These are phyloP conservation scores for Fusarium nelsonii DNA, from an alignment of 2,329 filamentous ascomycete species.

Conservation along the genomic window DNA sequence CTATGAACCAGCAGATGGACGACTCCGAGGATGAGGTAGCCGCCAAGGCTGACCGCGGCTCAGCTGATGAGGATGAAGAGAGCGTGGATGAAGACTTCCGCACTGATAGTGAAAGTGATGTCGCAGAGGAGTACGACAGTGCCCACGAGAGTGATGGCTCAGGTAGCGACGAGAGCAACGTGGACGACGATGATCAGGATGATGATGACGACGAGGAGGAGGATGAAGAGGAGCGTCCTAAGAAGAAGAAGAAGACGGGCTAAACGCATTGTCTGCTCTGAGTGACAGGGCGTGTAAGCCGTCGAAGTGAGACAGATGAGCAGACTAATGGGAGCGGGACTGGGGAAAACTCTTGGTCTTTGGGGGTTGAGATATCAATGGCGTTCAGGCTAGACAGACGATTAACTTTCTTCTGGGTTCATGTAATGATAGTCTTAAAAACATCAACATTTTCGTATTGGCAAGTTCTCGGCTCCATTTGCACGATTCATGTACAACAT, in stretches of 20 bases:
- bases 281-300: neutral
- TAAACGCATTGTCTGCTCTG: slow-evolving; percentile 24
- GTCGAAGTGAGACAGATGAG: slow-evolving; percentile 5
- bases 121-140: slow-evolving; percentile 95
- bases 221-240: slow-evolving; percentile 60
- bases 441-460: slow-evolving; percentile 5
- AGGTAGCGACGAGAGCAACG: slow-evolving; percentile 68
- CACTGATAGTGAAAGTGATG: slow-evolving; percentile 91
- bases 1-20: slow-evolving; percentile 85
- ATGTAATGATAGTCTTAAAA: slow-evolving; percentile 27
- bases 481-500: slow-evolving; percentile 17
- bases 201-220: slow-evolving; percentile 58
- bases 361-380: slow-evolving; percentile 40
- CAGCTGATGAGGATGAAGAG: slow-evolving; percentile 95
- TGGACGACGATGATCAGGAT: slow-evolving; percentile 60
- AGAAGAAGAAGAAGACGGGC: slow-evolving; percentile 63
- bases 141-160: slow-evolving; percentile 87
- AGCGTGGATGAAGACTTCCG: slow-evolving; percentile 96
- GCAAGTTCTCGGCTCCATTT: neutral
- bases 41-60: slow-evolving; percentile 81
- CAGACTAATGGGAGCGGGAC: slow-evolving; percentile 37
- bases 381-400: slow-evolving; percentile 50
- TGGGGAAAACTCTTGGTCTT: slow-evolving; percentile 35
- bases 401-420: slow-evolving; percentile 24
- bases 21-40: slow-evolving; percentile 87